A percentile compares a stretch with the other conserved stretches of the same genome.
phyloP scores from a whole-genome alignment of 257 asterid genomes.

The Capsicum pubescens region DNA sequence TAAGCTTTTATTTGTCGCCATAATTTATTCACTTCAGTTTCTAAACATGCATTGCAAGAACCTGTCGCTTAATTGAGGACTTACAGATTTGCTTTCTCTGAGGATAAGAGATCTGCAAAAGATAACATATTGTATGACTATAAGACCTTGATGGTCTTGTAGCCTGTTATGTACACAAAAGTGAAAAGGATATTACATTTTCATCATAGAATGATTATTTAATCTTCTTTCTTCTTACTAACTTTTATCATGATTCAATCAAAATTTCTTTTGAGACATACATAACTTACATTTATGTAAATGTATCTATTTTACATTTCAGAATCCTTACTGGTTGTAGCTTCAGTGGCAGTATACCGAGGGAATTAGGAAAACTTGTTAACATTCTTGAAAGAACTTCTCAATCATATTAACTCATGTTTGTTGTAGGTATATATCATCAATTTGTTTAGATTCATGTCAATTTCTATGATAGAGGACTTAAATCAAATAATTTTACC shows the following conservation, averaged over 20 bases:
- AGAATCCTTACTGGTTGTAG: constrained; percentile 96
- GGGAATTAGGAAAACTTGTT: constrained; percentile 80
- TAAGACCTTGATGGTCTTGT: not conserved
- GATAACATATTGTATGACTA: constrained; percentile 65
- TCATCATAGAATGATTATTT: not conserved
- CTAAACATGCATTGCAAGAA: constrained; percentile 56
- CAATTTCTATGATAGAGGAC: constrained; percentile 60
- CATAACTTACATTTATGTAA: not conserved
- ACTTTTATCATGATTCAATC: not conserved
- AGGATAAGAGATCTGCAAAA: constrained; percentile 80
- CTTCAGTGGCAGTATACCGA: constrained; percentile 76
- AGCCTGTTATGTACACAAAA: not conserved
- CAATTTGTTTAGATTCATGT: constrained; percentile 11
- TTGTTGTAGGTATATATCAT: not conserved
- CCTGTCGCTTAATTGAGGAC: constrained; percentile 83
- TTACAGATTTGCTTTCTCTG: constrained; percentile 78
- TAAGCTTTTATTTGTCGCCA: constrained; percentile 5
- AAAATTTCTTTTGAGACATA: not conserved
- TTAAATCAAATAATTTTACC: constrained; percentile 84
- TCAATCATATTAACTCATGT: not conserved
- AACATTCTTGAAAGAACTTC: constrained; percentile 80
- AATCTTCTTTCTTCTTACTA: not conserved
- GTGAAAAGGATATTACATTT: not conserved
- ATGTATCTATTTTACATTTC: constrained; percentile 29
- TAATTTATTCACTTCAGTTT: constrained; percentile 10